A percentile compares a stretch with the other conserved stretches of the same genome.
Evolutionary conservation across 2,329 filamentous ascomycete species (phyloP).

Genomic region (Penicillium sp.): DNA sequence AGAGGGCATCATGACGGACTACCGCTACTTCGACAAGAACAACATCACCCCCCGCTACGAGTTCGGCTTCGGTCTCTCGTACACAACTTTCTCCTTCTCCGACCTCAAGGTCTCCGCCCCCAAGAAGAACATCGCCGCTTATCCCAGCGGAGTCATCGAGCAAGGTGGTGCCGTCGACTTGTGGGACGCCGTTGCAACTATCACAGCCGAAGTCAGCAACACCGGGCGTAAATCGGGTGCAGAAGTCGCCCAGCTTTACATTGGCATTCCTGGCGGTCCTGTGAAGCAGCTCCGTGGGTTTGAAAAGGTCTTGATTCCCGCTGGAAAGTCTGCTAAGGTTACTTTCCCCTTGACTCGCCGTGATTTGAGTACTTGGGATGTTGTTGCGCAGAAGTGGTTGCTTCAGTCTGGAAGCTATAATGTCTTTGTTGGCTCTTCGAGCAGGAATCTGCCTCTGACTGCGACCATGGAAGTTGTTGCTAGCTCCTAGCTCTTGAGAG

Average conservation of each 20-base stretch:
- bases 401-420: constrained; percentile 54
- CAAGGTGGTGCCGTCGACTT: constrained; percentile 55
- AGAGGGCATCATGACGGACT: constrained; percentile 63
- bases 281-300: constrained; percentile 69
- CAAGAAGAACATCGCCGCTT: constrained; percentile 26
- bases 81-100: constrained; percentile 61
- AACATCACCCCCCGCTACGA: constrained; percentile 59
- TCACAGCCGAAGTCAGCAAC: constrained; percentile 47
- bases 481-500: background rate
- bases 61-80: constrained; percentile 61
- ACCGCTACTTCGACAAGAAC: constrained; percentile 48
- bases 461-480: constrained; percentile 7
- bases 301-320: constrained; percentile 67
- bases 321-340: constrained; percentile 66
- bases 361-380: constrained; percentile 82
- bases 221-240: constrained; percentile 44
- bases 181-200: constrained; percentile 46
- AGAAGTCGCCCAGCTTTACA: constrained; percentile 58
- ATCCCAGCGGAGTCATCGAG: constrained; percentile 48
- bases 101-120: constrained; percentile 49
- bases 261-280: constrained; percentile 68
- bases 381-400: constrained; percentile 73
- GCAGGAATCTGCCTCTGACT: constrained; percentile 14
- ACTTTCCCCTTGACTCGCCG: constrained; percentile 67
- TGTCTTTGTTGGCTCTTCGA: constrained; percentile 51